Evolutionary conservation across 352 stramenopile genomes (phyloP), one percentile per base, ranked within the genome.

Genomic region (Aphanomyces euteiches): DNA sequence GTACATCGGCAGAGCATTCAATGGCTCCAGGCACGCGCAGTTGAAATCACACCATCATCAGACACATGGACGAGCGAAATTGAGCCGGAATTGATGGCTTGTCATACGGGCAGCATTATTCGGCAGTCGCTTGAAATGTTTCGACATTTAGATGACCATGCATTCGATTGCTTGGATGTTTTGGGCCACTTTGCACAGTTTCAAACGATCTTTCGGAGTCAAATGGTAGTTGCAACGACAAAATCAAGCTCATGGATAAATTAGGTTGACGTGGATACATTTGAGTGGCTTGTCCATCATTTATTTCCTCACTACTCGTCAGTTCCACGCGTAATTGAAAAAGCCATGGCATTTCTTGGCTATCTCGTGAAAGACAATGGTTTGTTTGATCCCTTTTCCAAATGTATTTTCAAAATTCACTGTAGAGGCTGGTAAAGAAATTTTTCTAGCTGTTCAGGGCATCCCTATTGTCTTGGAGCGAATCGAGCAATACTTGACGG

Each of bases 281-380:
- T 66, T 13, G 28, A 66, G 38, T 66, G 57, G 57, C 28, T 28
- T 28, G 13, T 66, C 17, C 10, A 17, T 12, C 28, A 19, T 41
- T 41, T 66, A 13, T 48, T 66, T 15, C 38, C 15, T n/a, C 6
- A 53, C 38, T 66, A 37, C n/a, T 43, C 28, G 28, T 19, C 13
- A 15, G 57, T 48, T 7, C 10, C 57, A 2, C 5, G 10, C 37
- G 38, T 66, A 12, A 34, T 66, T 12, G 57, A 66, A 53, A 43
- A 40, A 15, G 57, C 34, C 2, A 5, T 66, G 5, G 57, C 38
- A 4, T 48, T 66, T 19, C 5, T 47, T 7, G 57, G 57, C 37
- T 53, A 66, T 28, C 53, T 40, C 10, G 39, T 66, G n/a, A 66
- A 66, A 37, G 57, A 66, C 38, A 48, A 50, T 19, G 57, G 57